phyloP scores from a whole-genome alignment of 2,329 filamentous ascomycete genomes.

The Sclerotinia subarctica region DNA sequence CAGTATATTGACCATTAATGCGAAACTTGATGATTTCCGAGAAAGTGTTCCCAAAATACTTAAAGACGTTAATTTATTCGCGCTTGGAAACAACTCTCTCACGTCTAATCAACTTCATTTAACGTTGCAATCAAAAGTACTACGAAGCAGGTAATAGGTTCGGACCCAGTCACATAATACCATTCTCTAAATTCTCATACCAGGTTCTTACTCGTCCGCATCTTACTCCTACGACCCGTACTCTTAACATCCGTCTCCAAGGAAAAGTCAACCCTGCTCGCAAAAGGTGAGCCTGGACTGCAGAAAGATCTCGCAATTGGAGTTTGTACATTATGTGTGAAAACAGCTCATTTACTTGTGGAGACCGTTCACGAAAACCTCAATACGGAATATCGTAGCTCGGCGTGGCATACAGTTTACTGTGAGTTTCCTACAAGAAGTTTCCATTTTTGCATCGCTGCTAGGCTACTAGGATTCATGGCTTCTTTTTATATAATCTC shows the following conservation, averaged over 20 bases:
- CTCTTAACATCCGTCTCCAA: conserved; percentile 6
- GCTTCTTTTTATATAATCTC: too few relatives aligned
- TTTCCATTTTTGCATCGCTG: background rate
- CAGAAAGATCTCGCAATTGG: conserved; percentile 13
- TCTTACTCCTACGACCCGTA: conserved; percentile 10
- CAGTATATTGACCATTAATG: conserved; percentile 25
- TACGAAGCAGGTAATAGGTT: conserved; percentile 23
- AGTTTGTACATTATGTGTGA: conserved; percentile 26
- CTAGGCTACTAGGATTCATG: background rate
- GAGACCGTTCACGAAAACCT: conserved; percentile 20
- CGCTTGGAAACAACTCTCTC: background rate
- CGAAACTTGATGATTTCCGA: conserved; percentile 24
- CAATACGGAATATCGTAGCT: conserved; percentile 19
- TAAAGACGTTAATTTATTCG: background rate
- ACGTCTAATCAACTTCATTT: conserved; percentile 4
- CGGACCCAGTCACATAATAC: background rate
- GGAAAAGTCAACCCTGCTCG: background rate
- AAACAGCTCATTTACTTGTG: conserved; percentile 24
- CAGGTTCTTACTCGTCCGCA: conserved; percentile 16
- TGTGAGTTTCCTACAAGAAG: conserved; percentile 21
- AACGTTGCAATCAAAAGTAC: conserved; percentile 23
- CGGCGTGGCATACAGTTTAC: conserved; percentile 29
- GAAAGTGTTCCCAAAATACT: conserved; percentile 23
- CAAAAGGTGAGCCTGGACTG: background rate
- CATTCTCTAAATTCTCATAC: background rate